A percentile compares a stretch with the other conserved stretches of the same genome.
Evolutionary conservation across 208 protist genomes (phyloP).

Genomic region (Porcisia deanei): DNA sequence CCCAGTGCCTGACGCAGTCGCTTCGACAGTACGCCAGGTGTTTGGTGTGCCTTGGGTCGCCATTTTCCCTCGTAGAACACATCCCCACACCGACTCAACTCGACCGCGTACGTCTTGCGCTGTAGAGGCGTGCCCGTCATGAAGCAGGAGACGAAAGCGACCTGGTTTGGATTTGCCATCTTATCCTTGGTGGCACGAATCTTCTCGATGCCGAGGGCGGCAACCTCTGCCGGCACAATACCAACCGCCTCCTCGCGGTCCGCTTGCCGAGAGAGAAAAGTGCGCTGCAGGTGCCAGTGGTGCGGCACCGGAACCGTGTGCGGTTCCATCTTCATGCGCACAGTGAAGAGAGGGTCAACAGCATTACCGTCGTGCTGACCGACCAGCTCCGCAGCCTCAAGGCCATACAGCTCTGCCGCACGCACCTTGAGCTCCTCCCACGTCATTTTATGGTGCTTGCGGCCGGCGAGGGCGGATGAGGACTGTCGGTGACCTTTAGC

Average conservation of each 20-base stretch:
- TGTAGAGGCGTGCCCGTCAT: constrained; percentile 97
- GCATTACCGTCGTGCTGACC: constrained; percentile 97
- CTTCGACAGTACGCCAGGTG: constrained; percentile 85
- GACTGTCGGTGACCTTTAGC: background rate
- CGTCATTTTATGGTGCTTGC: constrained; percentile 56
- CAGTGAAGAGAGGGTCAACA: constrained; percentile 95
- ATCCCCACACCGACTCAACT: constrained; percentile 93
- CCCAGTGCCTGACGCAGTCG: constrained; percentile 96
- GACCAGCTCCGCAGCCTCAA: constrained; percentile 37
- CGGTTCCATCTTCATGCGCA: constrained; percentile 94
- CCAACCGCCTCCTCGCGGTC: constrained; percentile 94
- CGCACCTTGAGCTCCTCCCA: constrained; percentile 69
- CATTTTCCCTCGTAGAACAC: constrained; percentile 98
- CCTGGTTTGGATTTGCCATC: constrained; percentile 96
- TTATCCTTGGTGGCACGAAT: constrained; percentile 97
- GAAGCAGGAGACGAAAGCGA: constrained; percentile 97
- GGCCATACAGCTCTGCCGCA: constrained; percentile 32
- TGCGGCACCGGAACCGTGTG: constrained; percentile 95
- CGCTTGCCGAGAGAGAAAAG: constrained; percentile 96
- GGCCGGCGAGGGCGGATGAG: constrained; percentile 25
- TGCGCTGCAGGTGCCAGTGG: constrained; percentile 98
- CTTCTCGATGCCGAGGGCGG: constrained; percentile 93
- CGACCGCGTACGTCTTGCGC: constrained; percentile 78
- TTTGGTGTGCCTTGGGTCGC: constrained; percentile 78
- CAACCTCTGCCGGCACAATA: constrained; percentile 96